phyloP scores from a whole-genome alignment of 306 rosid species.

The Begonia loranthoides region DNA sequence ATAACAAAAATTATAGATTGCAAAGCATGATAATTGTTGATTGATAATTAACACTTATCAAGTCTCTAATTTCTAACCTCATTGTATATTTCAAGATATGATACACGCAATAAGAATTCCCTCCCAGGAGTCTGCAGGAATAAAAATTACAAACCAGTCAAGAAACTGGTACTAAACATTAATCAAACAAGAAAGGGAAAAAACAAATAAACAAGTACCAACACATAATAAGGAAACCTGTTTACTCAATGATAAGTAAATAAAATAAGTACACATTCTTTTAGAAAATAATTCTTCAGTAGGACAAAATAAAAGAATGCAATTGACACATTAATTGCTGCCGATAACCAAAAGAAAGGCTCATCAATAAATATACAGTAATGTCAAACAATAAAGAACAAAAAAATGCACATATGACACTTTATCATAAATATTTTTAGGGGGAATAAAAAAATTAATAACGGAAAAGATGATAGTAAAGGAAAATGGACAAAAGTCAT shows the following conservation, averaged over 20 bases:
- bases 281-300: too few species aligned
- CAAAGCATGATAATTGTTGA: too few species aligned
- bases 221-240: background rate
- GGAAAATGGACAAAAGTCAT: too few species aligned
- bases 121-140: slow-evolving; percentile 90
- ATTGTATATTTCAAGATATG: slow-evolving; percentile 92
- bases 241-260: background rate
- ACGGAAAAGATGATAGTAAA: too few species aligned
- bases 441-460: too few species aligned
- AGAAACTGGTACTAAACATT: too few species aligned
- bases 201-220: slow-evolving; percentile 1
- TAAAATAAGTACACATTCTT: background rate
- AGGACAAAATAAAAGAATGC: background rate
- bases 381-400: too few species aligned
- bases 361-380: background rate
- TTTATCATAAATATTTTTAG: too few species aligned
- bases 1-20: too few species aligned
- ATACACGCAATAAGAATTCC: slow-evolving; percentile 92
- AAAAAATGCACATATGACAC: too few species aligned
- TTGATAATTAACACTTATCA: too few species aligned
- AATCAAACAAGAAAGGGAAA: background rate
- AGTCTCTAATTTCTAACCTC: slow-evolving; percentile 42
- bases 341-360: background rate
- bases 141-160: too few species aligned
- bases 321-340: background rate